These are phyloP conservation scores for Bacterosira constricta DNA, from an alignment of 108 stramenopile species.

Conservation along the genomic window DNA sequence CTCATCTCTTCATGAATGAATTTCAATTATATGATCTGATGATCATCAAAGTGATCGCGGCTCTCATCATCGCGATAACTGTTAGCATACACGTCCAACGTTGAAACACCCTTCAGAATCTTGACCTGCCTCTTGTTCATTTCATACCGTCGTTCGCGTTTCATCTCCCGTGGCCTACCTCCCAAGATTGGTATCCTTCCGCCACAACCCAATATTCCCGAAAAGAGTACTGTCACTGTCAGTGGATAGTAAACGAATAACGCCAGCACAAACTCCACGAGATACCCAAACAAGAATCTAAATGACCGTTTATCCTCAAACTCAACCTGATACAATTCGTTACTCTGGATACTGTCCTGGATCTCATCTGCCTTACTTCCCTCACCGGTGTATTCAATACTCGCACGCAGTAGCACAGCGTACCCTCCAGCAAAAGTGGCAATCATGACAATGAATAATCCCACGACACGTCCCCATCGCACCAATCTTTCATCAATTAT, in stretches of 20 bases:
- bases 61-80: slow-evolving; percentile 11
- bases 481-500: slow-evolving; percentile 35
- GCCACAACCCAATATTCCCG: slow-evolving; percentile 53
- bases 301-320: slow-evolving; percentile 43
- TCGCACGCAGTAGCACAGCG: slow-evolving; percentile 45
- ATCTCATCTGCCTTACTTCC: slow-evolving; percentile 28
- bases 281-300: slow-evolving; percentile 49
- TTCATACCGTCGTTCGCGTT: slow-evolving; percentile 32
- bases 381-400: slow-evolving; percentile 39
- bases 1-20: neutral
- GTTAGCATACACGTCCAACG: slow-evolving; percentile 5
- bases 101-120: slow-evolving; percentile 12
- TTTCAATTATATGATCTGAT: slow-evolving; percentile 12
- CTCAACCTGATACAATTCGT: slow-evolving; percentile 40
- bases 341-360: slow-evolving; percentile 35
- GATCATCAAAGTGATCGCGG: slow-evolving; percentile 21
- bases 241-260: slow-evolving; percentile 56
- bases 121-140: slow-evolving; percentile 22
- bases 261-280: slow-evolving; percentile 50
- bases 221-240: slow-evolving; percentile 48
- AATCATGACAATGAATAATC: slow-evolving; percentile 39
- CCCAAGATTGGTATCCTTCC: slow-evolving; percentile 55
- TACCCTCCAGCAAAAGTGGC: slow-evolving; percentile 38
- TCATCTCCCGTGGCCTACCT: slow-evolving; percentile 53
- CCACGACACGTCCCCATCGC: slow-evolving; percentile 41